These are phyloP conservation scores for Rhodosporidiobolus odoratus DNA, from an alignment of 768 basidiomycete genomes.

Conservation along the genomic window DNA sequence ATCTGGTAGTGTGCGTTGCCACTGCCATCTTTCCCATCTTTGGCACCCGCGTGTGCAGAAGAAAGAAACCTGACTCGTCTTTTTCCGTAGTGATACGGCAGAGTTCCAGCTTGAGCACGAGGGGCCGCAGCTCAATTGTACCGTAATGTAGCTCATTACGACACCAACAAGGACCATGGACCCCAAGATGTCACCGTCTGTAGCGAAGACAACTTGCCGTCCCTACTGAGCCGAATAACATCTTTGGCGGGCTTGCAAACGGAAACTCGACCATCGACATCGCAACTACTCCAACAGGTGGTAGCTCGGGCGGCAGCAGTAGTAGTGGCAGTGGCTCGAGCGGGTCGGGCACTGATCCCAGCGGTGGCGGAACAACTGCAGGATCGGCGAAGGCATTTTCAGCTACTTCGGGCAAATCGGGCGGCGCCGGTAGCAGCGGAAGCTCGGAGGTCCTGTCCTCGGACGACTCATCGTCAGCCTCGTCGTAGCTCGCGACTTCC, in stretches of 20 bases:
- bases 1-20: conserved; percentile 23
- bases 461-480: neutral
- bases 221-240: neutral
- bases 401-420: neutral
- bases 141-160: no score
- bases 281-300: neutral
- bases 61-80: neutral
- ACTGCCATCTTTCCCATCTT: neutral
- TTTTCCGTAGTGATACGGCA: no score
- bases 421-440: neutral
- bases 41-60: neutral
- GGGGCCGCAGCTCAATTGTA: no score
- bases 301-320: neutral
- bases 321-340: no score
- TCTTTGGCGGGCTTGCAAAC: neutral
- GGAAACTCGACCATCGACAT: neutral
- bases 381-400: neutral
- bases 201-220: neutral
- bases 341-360: no score
- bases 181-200: conserved; percentile 14
- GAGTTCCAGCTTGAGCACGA: no score
- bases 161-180: conserved; percentile 10
- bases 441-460: neutral
- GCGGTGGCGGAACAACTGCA: neutral
- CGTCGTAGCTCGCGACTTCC: neutral